Evolutionary conservation across 768 basidiomycete genomes (phyloP).

Genomic region (Podaxis sp.): DNA sequence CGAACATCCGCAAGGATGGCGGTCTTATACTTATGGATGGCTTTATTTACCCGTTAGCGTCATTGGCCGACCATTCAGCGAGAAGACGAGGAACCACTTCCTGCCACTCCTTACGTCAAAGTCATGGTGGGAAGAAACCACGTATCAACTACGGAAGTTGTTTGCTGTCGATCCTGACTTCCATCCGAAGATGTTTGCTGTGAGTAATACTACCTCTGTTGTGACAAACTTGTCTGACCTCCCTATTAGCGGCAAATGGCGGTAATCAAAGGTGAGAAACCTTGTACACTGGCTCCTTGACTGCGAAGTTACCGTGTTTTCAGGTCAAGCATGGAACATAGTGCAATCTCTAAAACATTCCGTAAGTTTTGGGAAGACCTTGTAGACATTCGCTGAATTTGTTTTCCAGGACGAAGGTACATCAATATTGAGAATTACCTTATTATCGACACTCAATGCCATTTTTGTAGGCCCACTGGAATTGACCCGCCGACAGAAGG

Average conservation of each 20-base stretch:
- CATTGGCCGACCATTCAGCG: constrained; percentile 84
- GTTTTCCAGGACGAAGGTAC: constrained; percentile 71
- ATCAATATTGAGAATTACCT: neutral
- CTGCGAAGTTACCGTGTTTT: neutral
- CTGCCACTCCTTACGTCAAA: constrained; percentile 81
- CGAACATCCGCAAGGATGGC: constrained; percentile 79
- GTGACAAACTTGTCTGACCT: constrained; percentile 10
- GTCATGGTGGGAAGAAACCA: constrained; percentile 89
- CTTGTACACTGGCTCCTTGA: neutral
- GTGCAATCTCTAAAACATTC: constrained; percentile 78
- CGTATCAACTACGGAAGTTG: constrained; percentile 69
- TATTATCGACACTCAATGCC: constrained; percentile 11
- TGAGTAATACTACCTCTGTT: constrained; percentile 30
- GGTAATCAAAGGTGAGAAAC: constrained; percentile 71
- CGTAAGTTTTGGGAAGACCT: constrained; percentile 41
- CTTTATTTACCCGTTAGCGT: constrained; percentile 82
- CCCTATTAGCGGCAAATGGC: constrained; percentile 71
- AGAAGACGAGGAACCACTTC: constrained; percentile 79
- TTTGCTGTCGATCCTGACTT: constrained; percentile 85
- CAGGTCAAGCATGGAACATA: constrained; percentile 86
- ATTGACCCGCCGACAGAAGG: constrained; percentile 78
- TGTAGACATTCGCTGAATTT: constrained; percentile 6
- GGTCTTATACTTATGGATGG: constrained; percentile 88
- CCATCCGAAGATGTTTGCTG: constrained; percentile 87
- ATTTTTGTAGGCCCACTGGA: constrained; percentile 74